Percentiles rank a stretch among this genome's conserved stretches.
Conservation (phyloP, 2,329 filamentous ascomycete genomes). For the Apiospora malaysiana region DNA sequence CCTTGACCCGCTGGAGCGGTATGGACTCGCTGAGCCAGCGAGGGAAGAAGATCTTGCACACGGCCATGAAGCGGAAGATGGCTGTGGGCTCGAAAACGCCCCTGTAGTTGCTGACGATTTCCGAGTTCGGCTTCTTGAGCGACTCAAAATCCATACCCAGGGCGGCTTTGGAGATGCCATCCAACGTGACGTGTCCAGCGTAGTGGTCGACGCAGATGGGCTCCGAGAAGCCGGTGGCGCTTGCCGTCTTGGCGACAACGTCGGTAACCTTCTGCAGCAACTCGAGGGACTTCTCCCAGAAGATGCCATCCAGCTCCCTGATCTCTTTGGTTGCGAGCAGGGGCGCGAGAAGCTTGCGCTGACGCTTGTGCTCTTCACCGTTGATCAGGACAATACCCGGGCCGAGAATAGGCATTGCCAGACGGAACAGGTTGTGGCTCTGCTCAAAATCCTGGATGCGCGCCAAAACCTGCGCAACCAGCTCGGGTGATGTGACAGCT, state of each 20-base stretch:
- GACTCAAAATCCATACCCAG: conserved; percentile 27
- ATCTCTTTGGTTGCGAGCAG: conserved; percentile 31
- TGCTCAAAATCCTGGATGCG: conserved; percentile 31
- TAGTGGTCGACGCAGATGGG: conserved; percentile 26
- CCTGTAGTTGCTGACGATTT: conserved; percentile 26
- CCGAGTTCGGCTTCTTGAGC: conserved; percentile 26
- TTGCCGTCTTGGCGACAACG: conserved; percentile 14
- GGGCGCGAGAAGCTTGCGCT: conserved; percentile 31
- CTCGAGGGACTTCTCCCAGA: conserved; percentile 32
- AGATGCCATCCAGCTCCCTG: conserved; percentile 30
- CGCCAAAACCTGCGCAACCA: conserved; percentile 24
- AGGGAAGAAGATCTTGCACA: conserved; percentile 25
- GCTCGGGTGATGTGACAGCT: conserved; percentile 27
- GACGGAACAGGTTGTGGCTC: conserved; percentile 24
- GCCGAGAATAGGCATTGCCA: conserved; percentile 27
- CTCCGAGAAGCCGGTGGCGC: conserved; percentile 20
- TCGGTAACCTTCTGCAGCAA: conserved; percentile 25
- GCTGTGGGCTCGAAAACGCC: conserved; percentile 26
- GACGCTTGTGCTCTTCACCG: conserved; percentile 31
- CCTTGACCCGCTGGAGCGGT: conserved; percentile 18
- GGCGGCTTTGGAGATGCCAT: conserved; percentile 26
- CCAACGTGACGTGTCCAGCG: conserved; percentile 25
- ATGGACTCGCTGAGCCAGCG: conserved; percentile 16
- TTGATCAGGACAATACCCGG: conserved; percentile 29
- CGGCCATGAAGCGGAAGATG: conserved; percentile 25